Evolutionary conservation across 208 protist species (phyloP).

Genomic region (Jaenimonas drosophilae): DNA sequence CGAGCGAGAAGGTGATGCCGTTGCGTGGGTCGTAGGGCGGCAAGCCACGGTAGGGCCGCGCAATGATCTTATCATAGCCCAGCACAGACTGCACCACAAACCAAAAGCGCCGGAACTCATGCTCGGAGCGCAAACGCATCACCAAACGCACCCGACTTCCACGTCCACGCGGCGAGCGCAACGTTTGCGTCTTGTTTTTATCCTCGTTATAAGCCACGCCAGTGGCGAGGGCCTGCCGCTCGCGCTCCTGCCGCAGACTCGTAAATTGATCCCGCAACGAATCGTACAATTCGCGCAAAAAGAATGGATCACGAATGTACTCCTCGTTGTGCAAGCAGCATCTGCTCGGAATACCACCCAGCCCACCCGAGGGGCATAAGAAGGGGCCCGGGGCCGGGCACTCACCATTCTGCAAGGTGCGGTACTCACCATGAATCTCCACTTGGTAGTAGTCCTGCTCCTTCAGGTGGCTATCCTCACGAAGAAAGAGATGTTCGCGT

Average conservation of each 20-base stretch:
- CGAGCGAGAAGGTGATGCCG: conserved; percentile 32
- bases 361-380: conserved; percentile 23
- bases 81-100: conserved; percentile 1
- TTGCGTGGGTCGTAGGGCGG: conserved; percentile 53
- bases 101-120: neutral
- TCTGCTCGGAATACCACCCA: neutral
- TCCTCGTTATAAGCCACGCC: no score
- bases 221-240: no score
- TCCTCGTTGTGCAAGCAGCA: conserved; percentile 17
- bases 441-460: conserved; percentile 51
- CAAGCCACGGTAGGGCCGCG: conserved; percentile 24
- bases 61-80: conserved; percentile 1
- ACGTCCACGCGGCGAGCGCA: no score
- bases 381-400: conserved; percentile 29
- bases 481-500: conserved; percentile 11
- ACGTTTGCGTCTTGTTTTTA: no score
- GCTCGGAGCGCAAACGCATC: neutral
- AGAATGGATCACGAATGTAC: conserved; percentile 12
- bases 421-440: conserved; percentile 31
- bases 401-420: conserved; percentile 25
- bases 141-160: no score
- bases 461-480: conserved; percentile 12
- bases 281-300: conserved; percentile 1
- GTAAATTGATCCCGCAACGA: conserved; percentile 1
- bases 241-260: neutral